Evolutionary conservation across 2,329 filamentous ascomycete genomes (phyloP), one percentile per base, ranked within the genome.

Genomic region (Arthrobotrys pseudoclavata): DNA sequence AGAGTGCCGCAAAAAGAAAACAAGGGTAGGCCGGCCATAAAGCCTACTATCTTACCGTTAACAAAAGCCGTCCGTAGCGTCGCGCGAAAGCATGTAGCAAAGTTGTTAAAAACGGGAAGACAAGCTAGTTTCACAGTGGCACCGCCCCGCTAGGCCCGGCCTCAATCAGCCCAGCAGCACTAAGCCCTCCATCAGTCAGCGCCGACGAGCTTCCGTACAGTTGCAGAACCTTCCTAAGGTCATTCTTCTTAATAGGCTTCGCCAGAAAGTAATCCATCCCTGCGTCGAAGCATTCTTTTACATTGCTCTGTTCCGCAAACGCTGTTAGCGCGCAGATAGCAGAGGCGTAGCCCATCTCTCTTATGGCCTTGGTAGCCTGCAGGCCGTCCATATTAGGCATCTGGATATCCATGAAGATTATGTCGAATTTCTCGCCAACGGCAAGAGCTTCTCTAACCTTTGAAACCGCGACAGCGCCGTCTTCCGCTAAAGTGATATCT

Each of bases 321-420:
- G 94, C 94, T 6, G 94, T 97, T 60, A 97, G 85, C 0, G 94
- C 94, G 15, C 97, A 93, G 76, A 97, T 97, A 0, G 94, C 94
- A 1, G 92, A 91, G 7, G 88, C 90, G 84, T 96, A 97, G 0
- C 94, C 94, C 86, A 95, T 92, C 82, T 93, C 86, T 7, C 94
- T 89, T 80, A 97, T 97, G 40, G 96, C 86, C 12, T 91, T 88
- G 0, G 94, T 97, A 52, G 91, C 94, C 82, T 97, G 91, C 26
- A 97, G 85, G 1, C 94, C 94, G 82, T 97, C 94, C 18, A 97
- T 87, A 79, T 96, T 96, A 4, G 94, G 94, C 94, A 97, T 97
- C 84, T 92, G 92, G 4, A 97, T 91, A 81, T 97, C 94, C 94
- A 97, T 97, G 82, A 97, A 95, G 79, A 97, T 95, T 24, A 97